These are phyloP conservation scores for Phytopythium helicoides DNA, from an alignment of 352 stramenopile genomes.

Conservation along the genomic window DNA sequence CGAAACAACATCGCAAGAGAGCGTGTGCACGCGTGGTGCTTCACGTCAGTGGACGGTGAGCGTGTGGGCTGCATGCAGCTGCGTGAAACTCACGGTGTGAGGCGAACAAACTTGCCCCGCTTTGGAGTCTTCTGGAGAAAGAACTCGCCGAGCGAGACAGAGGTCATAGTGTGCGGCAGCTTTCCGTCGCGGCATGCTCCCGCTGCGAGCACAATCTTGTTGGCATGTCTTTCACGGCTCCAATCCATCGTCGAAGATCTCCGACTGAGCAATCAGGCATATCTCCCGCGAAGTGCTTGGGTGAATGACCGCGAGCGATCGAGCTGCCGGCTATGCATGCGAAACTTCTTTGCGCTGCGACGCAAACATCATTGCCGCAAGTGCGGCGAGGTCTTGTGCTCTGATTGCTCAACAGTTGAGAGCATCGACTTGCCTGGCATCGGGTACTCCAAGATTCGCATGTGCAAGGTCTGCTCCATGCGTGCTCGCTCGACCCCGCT, in stretches of 20 bases:
- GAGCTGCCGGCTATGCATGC: constrained; percentile 71
- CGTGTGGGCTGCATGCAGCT: constrained; percentile 76
- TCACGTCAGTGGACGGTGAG: constrained; percentile 69
- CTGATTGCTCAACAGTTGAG: constrained; percentile 73
- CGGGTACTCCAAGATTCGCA: constrained; percentile 70
- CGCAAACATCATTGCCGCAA: constrained; percentile 83
- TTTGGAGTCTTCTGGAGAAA: constrained; percentile 74
- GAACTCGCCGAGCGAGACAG: constrained; percentile 63
- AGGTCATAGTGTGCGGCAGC: constrained; percentile 77
- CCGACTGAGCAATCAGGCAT: constrained; percentile 69
- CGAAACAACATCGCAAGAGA: constrained; percentile 16
- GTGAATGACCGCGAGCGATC: constrained; percentile 72
- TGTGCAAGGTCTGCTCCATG: constrained; percentile 81
- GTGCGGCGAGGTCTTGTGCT: constrained; percentile 80
- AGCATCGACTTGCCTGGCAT: constrained; percentile 71
- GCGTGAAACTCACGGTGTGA: constrained; percentile 65
- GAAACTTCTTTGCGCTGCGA: constrained; percentile 72
- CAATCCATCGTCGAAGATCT: constrained; percentile 74
- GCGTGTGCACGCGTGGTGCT: constrained; percentile 70
- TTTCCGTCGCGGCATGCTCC: constrained; percentile 72
- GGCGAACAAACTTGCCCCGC: constrained; percentile 55
- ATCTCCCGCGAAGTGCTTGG: constrained; percentile 73
- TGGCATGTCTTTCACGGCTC: constrained; percentile 49
- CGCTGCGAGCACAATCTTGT: constrained; percentile 46
- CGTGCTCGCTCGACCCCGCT: constrained; percentile 72